Percentiles rank a stretch among this genome's conserved stretches.
Conservation (phyloP, 1,284 basidiomycete genomes). For the Stereum hirsutum region DNA sequence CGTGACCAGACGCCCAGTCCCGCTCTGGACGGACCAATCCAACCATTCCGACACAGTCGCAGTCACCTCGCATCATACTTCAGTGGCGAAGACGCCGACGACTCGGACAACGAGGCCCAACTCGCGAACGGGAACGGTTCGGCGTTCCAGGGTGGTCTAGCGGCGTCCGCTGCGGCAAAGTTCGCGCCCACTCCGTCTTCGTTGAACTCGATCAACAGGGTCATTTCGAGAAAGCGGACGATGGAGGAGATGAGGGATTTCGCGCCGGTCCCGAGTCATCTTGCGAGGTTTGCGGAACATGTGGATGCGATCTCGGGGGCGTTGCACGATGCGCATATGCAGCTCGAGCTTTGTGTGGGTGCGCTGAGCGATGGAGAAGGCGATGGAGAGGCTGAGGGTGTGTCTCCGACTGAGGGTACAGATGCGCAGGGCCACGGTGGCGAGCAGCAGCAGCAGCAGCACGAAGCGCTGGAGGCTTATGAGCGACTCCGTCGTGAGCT, state of each 20-base stretch:
- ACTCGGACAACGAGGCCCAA: background rate
- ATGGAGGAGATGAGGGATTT: constrained; percentile 33
- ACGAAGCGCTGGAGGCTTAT: constrained; percentile 53
- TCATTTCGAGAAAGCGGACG: background rate
- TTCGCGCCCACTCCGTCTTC: background rate
- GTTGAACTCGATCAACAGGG: background rate
- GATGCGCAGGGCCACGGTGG: too few species aligned
- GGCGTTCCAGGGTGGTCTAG: too few species aligned
- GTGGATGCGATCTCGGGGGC: constrained; percentile 58
- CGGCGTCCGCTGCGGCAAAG: too few species aligned
- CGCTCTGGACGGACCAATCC: background rate
- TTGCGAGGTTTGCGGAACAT: constrained; percentile 61
- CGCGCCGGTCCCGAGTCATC: constrained; percentile 59
- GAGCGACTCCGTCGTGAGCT: constrained; percentile 67
- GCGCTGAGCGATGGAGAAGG: constrained; percentile 32
- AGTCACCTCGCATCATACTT: too few species aligned
- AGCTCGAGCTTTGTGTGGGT: constrained; percentile 50
- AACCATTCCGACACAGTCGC: too few species aligned
- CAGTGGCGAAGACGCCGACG: background rate
- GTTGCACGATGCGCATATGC: constrained; percentile 54
- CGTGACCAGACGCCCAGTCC: constrained; percentile 41
- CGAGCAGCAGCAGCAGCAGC: constrained; percentile 15
- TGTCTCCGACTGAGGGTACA: too few species aligned
- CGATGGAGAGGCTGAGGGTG: background rate
- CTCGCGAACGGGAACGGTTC: too few species aligned